A percentile compares a stretch with the other conserved stretches of the same genome.
Evolutionary conservation across 257 asterid genomes (phyloP).

Genomic region (Henckelia pumila): DNA sequence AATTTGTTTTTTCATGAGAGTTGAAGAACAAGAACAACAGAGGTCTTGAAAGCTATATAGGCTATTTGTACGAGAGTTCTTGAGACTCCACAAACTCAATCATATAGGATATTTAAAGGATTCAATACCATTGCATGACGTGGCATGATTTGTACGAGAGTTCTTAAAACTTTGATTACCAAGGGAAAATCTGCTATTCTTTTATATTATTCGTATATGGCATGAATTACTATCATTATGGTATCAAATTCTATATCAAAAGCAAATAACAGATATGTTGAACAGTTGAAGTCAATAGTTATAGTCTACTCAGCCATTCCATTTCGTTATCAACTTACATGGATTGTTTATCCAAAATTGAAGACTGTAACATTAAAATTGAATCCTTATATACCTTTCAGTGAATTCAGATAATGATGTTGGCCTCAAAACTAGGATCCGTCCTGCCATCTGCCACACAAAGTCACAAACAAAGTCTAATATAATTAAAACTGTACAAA

Average conservation of each 20-base stretch:
- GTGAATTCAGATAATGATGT: constrained; percentile 69
- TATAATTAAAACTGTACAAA: background rate
- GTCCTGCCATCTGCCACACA: constrained; percentile 84
- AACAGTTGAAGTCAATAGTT: too few species aligned
- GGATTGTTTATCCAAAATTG: constrained; percentile 19
- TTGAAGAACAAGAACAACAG: too few species aligned
- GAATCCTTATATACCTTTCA: constrained; percentile 50
- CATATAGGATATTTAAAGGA: background rate
- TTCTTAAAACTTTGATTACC: constrained; percentile 4
- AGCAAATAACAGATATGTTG: too few species aligned
- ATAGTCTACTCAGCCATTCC: constrained; percentile 18
- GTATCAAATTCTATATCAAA: background rate
- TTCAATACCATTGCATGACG: constrained; percentile 2
- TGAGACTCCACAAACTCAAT: background rate
- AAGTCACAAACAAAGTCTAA: background rate
- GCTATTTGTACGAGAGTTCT: too few species aligned
- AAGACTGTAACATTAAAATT: constrained; percentile 21
- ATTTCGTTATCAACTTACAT: constrained; percentile 14
- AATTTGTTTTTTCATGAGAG: too few species aligned
- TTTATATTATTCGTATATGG: background rate
- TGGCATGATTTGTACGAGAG: background rate
- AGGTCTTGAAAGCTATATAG: too few species aligned
- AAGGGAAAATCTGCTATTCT: background rate
- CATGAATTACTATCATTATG: background rate
- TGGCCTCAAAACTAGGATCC: constrained; percentile 74